Conservation (phyloP, 768 basidiomycete genomes). For the Boletus eberwhitei region DNA sequence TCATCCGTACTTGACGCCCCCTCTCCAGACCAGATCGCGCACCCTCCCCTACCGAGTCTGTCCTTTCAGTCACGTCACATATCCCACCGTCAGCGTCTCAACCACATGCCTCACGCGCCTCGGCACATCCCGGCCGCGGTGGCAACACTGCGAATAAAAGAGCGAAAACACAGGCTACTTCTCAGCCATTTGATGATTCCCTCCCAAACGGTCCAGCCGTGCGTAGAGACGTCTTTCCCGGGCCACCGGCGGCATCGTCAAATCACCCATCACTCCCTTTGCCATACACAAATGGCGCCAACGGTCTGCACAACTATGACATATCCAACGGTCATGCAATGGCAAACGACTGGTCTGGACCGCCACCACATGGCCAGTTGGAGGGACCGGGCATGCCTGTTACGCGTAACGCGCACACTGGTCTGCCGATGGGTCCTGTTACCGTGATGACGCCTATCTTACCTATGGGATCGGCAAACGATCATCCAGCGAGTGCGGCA, state of each 20-base stretch:
- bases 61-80: conserved; percentile 70
- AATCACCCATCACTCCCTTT: conserved; percentile 55
- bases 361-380: conserved; percentile 50
- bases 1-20: neutral
- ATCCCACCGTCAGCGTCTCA: conserved; percentile 39
- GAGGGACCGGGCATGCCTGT: conserved; percentile 82
- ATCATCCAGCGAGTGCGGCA: conserved; percentile 35
- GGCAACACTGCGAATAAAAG: conserved; percentile 41
- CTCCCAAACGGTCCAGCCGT: conserved; percentile 38
- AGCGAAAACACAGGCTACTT: conserved; percentile 35
- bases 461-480: conserved; percentile 26
- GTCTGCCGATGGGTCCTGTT: conserved; percentile 24
- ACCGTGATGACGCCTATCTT: conserved; percentile 23
- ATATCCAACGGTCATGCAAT: conserved; percentile 35
- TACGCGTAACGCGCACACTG: conserved; percentile 37
- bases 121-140: conserved; percentile 32
- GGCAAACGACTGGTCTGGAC: conserved; percentile 46
- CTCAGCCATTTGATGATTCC: conserved; percentile 40
- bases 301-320: conserved; percentile 41
- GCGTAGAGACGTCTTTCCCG: conserved; percentile 43
- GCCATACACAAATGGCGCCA: conserved; percentile 36
- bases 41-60: conserved; percentile 69
- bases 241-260: conserved; percentile 47
- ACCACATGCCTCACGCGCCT: conserved; percentile 27
- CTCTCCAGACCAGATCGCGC: conserved; percentile 55